phyloP scores from a whole-genome alignment of 805 yeast genomes.

The Cyberlindnera euphorbiae region DNA sequence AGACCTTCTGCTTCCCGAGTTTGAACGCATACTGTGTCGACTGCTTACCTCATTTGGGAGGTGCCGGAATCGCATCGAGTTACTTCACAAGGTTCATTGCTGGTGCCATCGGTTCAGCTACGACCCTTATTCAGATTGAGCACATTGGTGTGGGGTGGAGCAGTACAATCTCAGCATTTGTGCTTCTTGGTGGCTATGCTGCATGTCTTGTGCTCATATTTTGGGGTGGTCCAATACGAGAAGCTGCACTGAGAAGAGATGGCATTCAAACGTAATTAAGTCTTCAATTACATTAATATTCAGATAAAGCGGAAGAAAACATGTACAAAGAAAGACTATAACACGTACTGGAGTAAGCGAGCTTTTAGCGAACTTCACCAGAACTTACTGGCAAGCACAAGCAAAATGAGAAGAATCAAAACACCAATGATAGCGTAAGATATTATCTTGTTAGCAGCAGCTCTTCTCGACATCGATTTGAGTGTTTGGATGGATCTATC shows the following conservation, averaged over 20 bases:
- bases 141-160: slow-evolving; percentile 53
- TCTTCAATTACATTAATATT: not conserved
- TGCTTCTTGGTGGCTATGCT: slow-evolving; percentile 14
- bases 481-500: slow-evolving; percentile 85
- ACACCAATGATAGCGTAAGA: slow-evolving; percentile 91
- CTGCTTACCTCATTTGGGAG: slow-evolving; percentile 46
- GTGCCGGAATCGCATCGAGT: slow-evolving; percentile 52
- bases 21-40: slow-evolving; percentile 55
- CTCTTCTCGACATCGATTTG: slow-evolving; percentile 85
- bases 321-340: no score
- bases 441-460: slow-evolving; percentile 86
- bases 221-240: slow-evolving; percentile 3
- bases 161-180: slow-evolving; percentile 41
- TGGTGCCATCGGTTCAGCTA: slow-evolving; percentile 47
- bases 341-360: no score
- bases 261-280: not conserved
- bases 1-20: slow-evolving; percentile 46
- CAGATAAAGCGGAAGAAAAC: no score
- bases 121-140: slow-evolving; percentile 40
- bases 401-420: slow-evolving; percentile 69
- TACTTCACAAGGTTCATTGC: slow-evolving; percentile 45
- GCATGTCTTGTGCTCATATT: slow-evolving; percentile 3
- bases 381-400: slow-evolving; percentile 75
- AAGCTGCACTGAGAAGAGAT: slow-evolving; percentile 1
- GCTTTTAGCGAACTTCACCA: no score